Evolutionary conservation across 2,329 filamentous ascomycete species (phyloP).

Genomic region (Tolypocladium capitatum): DNA sequence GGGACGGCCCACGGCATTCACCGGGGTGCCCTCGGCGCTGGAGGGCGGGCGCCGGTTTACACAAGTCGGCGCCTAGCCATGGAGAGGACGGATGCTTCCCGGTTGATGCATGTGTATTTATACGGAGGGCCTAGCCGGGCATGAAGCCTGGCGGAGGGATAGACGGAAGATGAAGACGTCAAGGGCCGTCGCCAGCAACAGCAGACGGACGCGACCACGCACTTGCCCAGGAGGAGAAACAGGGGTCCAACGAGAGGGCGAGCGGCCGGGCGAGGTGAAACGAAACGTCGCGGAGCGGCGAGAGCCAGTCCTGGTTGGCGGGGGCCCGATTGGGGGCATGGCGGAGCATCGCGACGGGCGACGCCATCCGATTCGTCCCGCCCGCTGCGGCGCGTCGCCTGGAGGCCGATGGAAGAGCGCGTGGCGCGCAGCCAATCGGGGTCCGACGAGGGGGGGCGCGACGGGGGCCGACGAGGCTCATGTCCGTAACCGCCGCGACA

Average conservation of each 20-base stretch:
- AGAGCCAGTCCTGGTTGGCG: too few relatives aligned
- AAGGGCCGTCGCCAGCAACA: too few relatives aligned
- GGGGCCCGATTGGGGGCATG: too few relatives aligned
- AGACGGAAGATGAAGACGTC: too few relatives aligned
- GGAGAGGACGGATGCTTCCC: too few relatives aligned
- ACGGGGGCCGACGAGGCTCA: too few relatives aligned
- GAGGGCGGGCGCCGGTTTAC: not conserved
- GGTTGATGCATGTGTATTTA: not conserved
- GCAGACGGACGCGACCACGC: too few relatives aligned
- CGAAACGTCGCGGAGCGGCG: not conserved
- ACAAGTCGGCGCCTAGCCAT: too few relatives aligned
- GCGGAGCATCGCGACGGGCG: not conserved
- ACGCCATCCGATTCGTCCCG: not conserved
- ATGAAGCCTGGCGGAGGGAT: too few relatives aligned
- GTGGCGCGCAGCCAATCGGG: not conserved
- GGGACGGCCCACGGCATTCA: not conserved
- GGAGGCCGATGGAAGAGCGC: not conserved
- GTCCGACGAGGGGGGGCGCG: too few relatives aligned
- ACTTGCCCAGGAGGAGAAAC: too few relatives aligned
- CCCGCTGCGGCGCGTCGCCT: not conserved
- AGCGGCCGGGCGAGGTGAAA: not conserved
- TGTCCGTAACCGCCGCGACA: constrained; percentile 12
- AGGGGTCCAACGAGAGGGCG: not conserved
- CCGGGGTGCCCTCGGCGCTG: not conserved
- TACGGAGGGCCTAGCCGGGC: not conserved